Conservation (phyloP, 371 early-diverging fungal genomes). For the Rhizopus arrhizus region DNA sequence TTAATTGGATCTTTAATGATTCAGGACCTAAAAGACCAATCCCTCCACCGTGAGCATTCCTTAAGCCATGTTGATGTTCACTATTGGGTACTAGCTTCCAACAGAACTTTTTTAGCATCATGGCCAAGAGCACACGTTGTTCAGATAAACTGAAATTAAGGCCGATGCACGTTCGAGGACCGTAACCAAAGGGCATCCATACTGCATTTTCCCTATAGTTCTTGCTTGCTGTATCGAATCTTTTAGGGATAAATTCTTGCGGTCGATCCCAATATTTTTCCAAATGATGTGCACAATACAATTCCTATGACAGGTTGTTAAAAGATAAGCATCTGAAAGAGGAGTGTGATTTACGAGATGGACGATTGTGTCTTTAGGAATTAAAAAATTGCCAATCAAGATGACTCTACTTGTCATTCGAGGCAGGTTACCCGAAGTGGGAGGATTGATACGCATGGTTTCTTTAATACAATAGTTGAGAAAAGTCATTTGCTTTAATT, state of each 20-base stretch:
- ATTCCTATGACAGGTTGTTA: constrained; percentile 14
- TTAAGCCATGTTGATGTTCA: constrained; percentile 29
- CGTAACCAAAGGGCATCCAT: constrained; percentile 46
- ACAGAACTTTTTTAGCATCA: constrained; percentile 36
- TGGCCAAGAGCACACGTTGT: constrained; percentile 46
- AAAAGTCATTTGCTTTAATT: constrained; percentile 46
- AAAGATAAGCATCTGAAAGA: not conserved
- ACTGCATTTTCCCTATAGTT: constrained; percentile 12
- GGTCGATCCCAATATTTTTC: constrained; percentile 35
- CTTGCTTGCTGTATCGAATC: constrained; percentile 18
- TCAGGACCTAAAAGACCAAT: constrained; percentile 37
- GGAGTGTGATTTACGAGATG: constrained; percentile 21
- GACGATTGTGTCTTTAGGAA: constrained; percentile 46
- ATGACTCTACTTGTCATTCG: constrained; percentile 39
- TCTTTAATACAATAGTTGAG: constrained; percentile 45
- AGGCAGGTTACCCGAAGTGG: constrained; percentile 30
- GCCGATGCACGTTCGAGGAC: constrained; percentile 40
- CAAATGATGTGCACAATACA: constrained; percentile 30
- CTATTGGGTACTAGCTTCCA: constrained; percentile 31
- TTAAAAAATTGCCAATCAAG: constrained; percentile 39
- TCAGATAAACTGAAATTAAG: constrained; percentile 51
- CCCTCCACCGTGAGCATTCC: constrained; percentile 28
- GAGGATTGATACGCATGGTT: constrained; percentile 49
- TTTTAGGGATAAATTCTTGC: constrained; percentile 32
- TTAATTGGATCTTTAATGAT: constrained; percentile 20